phyloP scores from a whole-genome alignment of 2,329 filamentous ascomycete genomes.

The Botryotinia calthae region DNA sequence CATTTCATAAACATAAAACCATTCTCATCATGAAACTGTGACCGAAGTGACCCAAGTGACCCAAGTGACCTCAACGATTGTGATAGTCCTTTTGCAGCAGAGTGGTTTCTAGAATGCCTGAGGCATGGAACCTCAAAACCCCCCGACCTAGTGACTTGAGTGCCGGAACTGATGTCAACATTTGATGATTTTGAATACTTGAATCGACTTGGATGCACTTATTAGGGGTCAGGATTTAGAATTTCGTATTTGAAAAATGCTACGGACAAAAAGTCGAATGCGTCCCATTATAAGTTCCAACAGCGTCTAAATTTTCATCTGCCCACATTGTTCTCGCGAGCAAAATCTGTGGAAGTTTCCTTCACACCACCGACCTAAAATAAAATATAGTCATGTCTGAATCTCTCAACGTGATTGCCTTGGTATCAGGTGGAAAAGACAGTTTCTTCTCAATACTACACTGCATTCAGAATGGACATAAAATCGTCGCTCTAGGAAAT shows the following conservation, averaged over 20 bases:
- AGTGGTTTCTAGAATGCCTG: not conserved
- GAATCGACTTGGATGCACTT: not conserved
- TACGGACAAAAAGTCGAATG: not conserved
- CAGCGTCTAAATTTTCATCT: not conserved
- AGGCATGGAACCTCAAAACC: not conserved
- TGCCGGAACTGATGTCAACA: not conserved
- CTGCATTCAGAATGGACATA: conserved; percentile 81
- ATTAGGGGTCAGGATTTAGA: not conserved
- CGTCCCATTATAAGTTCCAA: not conserved
- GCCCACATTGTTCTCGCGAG: not conserved
- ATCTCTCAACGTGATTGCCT: conserved; percentile 74
- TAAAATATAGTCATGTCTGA: conserved; percentile 42
- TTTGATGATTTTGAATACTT: not conserved
- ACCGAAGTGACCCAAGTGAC: not conserved
- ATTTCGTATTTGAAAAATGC: not conserved
- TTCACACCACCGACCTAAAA: not conserved
- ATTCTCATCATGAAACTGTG: conserved; percentile 20
- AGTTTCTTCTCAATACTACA: conserved; percentile 92
- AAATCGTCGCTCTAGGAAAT: conserved; percentile 84
- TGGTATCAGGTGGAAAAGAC: conserved; percentile 96
- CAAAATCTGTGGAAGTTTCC: conserved; percentile 8
- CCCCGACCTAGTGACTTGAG: not conserved
- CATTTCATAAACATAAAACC: conserved; percentile 8
- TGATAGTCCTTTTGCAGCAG: not conserved
- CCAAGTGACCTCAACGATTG: not conserved